Evolutionary conservation across 176 grass and related monocot species (phyloP).

Genomic region (Oryza australiensis): DNA sequence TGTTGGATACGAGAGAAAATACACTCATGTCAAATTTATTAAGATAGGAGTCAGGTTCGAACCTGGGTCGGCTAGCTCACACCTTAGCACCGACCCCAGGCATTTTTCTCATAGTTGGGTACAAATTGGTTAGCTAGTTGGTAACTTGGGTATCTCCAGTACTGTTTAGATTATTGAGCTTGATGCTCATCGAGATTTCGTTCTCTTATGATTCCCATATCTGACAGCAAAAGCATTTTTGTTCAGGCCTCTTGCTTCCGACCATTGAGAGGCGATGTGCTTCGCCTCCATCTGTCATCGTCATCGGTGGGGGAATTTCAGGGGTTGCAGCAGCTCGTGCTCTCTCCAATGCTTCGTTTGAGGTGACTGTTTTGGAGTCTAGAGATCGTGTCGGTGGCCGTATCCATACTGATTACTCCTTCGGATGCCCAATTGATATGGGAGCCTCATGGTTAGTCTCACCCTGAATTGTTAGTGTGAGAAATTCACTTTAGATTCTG

Average conservation of each 20-base stretch:
- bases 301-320: slow-evolving; percentile 92
- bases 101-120: too few species aligned
- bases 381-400: slow-evolving; percentile 78
- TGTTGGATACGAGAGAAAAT: too few species aligned
- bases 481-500: background rate
- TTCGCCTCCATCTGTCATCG: slow-evolving; percentile 78
- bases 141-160: background rate
- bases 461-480: background rate
- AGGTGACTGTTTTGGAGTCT: slow-evolving; percentile 89
- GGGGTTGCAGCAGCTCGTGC: slow-evolving; percentile 77
- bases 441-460: slow-evolving; percentile 85
- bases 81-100: too few species aligned
- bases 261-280: slow-evolving; percentile 63
- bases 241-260: slow-evolving; percentile 72
- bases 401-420: slow-evolving; percentile 76
- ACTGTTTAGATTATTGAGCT: background rate
- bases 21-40: too few species aligned
- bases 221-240: background rate
- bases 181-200: background rate
- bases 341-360: slow-evolving; percentile 79
- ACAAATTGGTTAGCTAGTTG: background rate
- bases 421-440: slow-evolving; percentile 96
- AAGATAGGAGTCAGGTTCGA: too few species aligned
- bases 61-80: too few species aligned
- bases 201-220: background rate